These are phyloP conservation scores for Alternaria sp. DNA, from an alignment of 2,329 filamentous ascomycete species.

Conservation along the genomic window DNA sequence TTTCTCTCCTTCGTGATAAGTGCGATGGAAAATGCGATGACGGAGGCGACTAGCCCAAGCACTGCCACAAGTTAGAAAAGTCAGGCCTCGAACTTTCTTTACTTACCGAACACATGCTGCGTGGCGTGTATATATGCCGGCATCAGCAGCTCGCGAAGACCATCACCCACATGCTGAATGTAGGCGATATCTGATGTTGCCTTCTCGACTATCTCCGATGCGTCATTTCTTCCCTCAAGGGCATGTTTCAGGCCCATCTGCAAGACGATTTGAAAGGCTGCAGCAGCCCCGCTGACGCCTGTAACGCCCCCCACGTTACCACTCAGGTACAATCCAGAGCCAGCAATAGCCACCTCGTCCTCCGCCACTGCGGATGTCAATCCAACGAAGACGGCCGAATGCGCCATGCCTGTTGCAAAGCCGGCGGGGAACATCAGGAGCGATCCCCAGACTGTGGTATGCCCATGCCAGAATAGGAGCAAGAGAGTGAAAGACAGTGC, in stretches of 20 bases:
- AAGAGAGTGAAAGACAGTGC: not conserved
- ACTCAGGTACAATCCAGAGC: not conserved
- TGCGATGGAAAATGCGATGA: constrained; percentile 14
- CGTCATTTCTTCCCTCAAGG: not conserved
- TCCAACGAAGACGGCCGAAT: not conserved
- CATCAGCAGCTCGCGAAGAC: not conserved
- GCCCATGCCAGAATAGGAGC: not conserved
- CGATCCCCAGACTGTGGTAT: not conserved
- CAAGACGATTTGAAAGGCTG: not conserved
- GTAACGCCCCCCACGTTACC: not conserved
- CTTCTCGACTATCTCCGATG: not conserved
- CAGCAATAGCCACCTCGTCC: not conserved
- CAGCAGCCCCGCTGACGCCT: not conserved
- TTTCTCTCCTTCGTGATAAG: not conserved
- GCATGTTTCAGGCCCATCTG: not conserved
- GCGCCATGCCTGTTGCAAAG: not conserved
- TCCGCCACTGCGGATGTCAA: not conserved
- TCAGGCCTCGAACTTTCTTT: not conserved
- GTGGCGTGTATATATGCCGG: not conserved
- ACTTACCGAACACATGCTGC: not conserved
- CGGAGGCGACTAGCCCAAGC: constrained; percentile 1
- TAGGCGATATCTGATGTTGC: not conserved
- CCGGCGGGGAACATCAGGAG: not conserved
- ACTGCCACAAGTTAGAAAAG: constrained; percentile 9
- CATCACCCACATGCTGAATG: not conserved